These are phyloP conservation scores for Fusarium pseudoanthophilum DNA, from an alignment of 2,329 filamentous ascomycete genomes.

Conservation along the genomic window DNA sequence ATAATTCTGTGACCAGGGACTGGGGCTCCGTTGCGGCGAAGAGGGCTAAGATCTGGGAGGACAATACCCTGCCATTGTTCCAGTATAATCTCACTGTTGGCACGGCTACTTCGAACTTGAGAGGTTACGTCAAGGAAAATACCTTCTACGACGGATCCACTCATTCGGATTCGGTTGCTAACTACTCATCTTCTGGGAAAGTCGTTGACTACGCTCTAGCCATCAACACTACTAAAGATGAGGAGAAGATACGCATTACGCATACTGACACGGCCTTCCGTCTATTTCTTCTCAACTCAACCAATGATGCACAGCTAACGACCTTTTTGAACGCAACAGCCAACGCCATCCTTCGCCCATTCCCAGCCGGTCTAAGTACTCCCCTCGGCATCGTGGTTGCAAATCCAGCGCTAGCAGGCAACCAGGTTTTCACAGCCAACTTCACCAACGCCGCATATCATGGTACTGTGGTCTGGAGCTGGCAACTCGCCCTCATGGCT, in stretches of 20 bases:
- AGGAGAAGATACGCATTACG: conserved; percentile 65
- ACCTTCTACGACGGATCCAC: conserved; percentile 58
- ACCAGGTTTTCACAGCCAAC: conserved; percentile 58
- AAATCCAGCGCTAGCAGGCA: conserved; percentile 67
- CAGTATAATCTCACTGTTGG: conserved; percentile 53
- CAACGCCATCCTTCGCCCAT: conserved; percentile 65
- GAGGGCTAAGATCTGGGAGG: conserved; percentile 72
- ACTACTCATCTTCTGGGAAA: conserved; percentile 47
- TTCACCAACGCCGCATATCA: conserved; percentile 69
- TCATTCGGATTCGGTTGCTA: conserved; percentile 51
- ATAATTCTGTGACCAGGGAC: conserved; percentile 45
- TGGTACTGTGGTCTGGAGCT: conserved; percentile 73
- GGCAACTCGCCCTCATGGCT: conserved; percentile 73
- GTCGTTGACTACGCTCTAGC: conserved; percentile 66
- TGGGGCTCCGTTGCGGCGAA: conserved; percentile 58
- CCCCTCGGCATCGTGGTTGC: conserved; percentile 67
- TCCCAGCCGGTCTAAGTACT: conserved; percentile 68
- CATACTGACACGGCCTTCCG: conserved; percentile 74
- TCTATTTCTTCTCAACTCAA: conserved; percentile 70
- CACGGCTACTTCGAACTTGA: conserved; percentile 58
- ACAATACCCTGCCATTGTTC: conserved; percentile 69
- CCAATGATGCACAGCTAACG: conserved; percentile 66
- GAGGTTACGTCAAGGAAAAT: conserved; percentile 56
- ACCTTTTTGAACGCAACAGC: conserved; percentile 67
- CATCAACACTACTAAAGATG: conserved; percentile 62